Evolutionary conservation across 2,329 filamentous ascomycete genomes (phyloP), one percentile per base, ranked within the genome.

Genomic region (Scedosporium apiospermum): DNA sequence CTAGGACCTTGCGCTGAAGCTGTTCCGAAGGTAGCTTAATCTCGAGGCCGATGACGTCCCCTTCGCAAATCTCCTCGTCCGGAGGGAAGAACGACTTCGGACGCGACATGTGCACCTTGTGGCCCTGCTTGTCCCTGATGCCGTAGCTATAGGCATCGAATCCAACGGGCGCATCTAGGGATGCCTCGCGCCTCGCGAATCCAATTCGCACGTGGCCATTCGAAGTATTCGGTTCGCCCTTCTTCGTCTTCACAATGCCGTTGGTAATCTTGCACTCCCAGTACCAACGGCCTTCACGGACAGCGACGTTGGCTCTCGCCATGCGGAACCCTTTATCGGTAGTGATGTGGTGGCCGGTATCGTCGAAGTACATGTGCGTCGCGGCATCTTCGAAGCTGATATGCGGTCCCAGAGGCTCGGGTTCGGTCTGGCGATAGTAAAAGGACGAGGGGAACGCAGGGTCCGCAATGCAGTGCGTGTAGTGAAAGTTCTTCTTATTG

Each of bases 81-180:
- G 88, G 82, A 0, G 87, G 87, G 65, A 93, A 93, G 74, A 96
- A 93, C 67, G 93, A 89, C 71, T 91, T 91, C n/a, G 93, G 92
- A 58, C 93, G 87, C 66, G 93, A 97, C 79, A 95, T 91, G 77
- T 95, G 91, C 61, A 96, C 90, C 65, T 93, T 93, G 73, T 98
- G 92, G 21, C 95, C 95, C 38, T 88, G 84, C 26, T 93, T 88
- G 70, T 99, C 95, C 53, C 93, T 89, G 63, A 98, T 85, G 57
- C 90, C 93, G 72, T 98, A 98, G 71, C 93, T 96, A 76, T 98
- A 97, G 51, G 89, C 89, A 71, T 96, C 91, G 67, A 91, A 95
- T 1, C 91, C 91, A 0, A 95, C 90, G 0, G 91, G 91, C 0
- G 88, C 89, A 73, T 96, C 91, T 1, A 95, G 76, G 0, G 89